Percentiles rank a stretch among this genome's conserved stretches.
These are phyloP conservation scores for Lactuca sativa DNA, from an alignment of 129 eudicot species.

Conservation along the genomic window DNA sequence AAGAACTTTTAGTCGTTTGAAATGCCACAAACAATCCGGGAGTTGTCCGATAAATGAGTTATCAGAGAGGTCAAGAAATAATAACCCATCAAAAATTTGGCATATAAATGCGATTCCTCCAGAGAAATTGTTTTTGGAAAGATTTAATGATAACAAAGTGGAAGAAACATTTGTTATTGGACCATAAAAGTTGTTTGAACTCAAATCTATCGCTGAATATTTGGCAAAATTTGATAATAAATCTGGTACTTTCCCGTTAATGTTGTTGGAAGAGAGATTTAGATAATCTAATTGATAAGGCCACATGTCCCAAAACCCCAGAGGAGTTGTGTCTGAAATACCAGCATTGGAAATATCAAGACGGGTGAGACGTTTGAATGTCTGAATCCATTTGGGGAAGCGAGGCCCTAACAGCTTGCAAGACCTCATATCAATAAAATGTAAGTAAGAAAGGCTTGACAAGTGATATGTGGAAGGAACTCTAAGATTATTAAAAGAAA, in stretches of 20 bases:
- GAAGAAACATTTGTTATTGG: neutral
- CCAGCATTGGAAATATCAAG: neutral
- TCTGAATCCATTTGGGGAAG: neutral
- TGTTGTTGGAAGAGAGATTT: neutral
- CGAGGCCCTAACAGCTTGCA: slow-evolving; percentile 1
- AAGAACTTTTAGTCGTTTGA: neutral
- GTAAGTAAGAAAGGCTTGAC: slow-evolving; percentile 11
- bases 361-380: neutral
- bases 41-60: neutral
- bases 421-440: neutral
- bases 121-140: neutral
- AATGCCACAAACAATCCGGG: neutral
- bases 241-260: neutral
- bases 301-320: neutral
- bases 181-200: neutral
- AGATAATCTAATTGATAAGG: neutral
- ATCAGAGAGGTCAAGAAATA: neutral
- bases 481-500: neutral
- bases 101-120: neutral
- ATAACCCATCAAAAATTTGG: neutral
- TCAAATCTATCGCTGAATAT: neutral
- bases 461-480: slow-evolving; percentile 2
- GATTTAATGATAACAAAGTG: neutral
- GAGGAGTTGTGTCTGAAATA: neutral
- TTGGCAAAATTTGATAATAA: neutral